phyloP scores from a whole-genome alignment of 2,329 filamentous ascomycete genomes.

The Daldinia eschscholtzii region DNA sequence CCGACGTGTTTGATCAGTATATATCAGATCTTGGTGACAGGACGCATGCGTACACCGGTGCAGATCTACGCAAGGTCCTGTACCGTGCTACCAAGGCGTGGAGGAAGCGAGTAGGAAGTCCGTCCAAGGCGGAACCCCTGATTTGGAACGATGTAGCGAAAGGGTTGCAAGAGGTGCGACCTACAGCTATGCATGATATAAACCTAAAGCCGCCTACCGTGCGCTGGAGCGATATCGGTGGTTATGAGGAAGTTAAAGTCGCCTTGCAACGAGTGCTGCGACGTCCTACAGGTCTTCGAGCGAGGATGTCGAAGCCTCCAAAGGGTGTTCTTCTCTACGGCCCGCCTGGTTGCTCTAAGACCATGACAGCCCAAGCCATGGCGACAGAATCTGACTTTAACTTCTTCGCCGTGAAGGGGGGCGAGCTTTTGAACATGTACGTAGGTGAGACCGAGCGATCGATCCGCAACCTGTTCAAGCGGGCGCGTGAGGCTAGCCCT shows the following conservation, averaged over 20 bases:
- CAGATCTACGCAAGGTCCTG: conserved; percentile 78
- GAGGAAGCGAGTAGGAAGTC: conserved; percentile 43
- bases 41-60: conserved; percentile 89
- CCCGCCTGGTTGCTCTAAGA: conserved; percentile 95
- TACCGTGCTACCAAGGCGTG: conserved; percentile 58
- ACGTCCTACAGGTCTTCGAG: conserved; percentile 49
- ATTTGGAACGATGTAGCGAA: conserved; percentile 68
- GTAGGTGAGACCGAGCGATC: conserved; percentile 93
- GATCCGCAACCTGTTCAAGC: conserved; percentile 85
- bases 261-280: conserved; percentile 65
- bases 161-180: conserved; percentile 77
- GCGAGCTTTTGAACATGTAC: conserved; percentile 95
- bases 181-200: conserved; percentile 89
- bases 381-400: conserved; percentile 93
- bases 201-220: conserved; percentile 90
- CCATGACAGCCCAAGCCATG: conserved; percentile 88
- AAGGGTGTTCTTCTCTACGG: conserved; percentile 92
- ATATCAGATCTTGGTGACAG: conserved; percentile 74
- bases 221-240: conserved; percentile 88
- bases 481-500: conserved; percentile 85
- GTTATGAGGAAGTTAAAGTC: conserved; percentile 80
- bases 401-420: conserved; percentile 94
- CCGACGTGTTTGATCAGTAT: conserved; percentile 63
- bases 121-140: conserved; percentile 37
- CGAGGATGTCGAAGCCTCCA: conserved; percentile 67